phyloP scores from a whole-genome alignment of 768 basidiomycete species.

The Nevesoporus exiguus region DNA sequence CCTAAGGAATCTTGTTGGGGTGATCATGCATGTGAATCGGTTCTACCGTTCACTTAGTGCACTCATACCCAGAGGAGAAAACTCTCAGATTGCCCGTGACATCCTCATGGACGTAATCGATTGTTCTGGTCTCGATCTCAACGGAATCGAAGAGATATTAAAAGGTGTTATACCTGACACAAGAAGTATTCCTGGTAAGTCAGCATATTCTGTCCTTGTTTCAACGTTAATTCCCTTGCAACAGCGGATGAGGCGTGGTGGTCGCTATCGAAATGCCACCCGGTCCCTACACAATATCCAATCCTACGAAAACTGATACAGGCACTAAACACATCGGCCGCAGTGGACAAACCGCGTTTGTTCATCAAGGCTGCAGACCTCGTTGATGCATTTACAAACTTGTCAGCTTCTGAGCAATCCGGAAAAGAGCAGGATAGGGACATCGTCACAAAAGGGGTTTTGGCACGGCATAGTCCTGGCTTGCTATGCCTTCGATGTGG shows the following conservation, averaged over 20 bases:
- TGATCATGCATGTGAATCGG: slow-evolving; percentile 54
- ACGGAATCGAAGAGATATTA: slow-evolving; percentile 47
- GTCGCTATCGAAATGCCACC: slow-evolving; percentile 59
- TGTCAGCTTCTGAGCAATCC: slow-evolving; percentile 36
- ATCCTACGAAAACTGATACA: slow-evolving; percentile 43
- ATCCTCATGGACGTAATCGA: slow-evolving; percentile 61
- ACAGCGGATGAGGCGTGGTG: slow-evolving; percentile 50
- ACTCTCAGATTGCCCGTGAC: slow-evolving; percentile 60
- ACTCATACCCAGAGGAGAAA: slow-evolving; percentile 56
- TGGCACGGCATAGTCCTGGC: slow-evolving; percentile 38
- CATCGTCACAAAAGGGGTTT: slow-evolving; percentile 58
- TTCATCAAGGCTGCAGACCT: slow-evolving; percentile 73
- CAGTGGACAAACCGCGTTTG: slow-evolving; percentile 62
- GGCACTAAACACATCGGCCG: slow-evolving; percentile 44
- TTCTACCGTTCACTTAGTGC: slow-evolving; percentile 53
- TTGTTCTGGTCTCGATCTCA: slow-evolving; percentile 62
- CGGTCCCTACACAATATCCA: slow-evolving; percentile 43
- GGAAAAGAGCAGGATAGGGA: slow-evolving; percentile 47
- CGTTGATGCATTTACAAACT: slow-evolving; percentile 54
- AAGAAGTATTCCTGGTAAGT: slow-evolving; percentile 23
- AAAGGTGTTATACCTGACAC: slow-evolving; percentile 31
- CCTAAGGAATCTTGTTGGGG: slow-evolving; percentile 46
- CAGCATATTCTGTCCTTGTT: slow-evolving; percentile 5
- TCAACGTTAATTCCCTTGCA: background rate
- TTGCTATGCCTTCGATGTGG: slow-evolving; percentile 63